Percentiles rank a stretch among this genome's conserved stretches.
Conservation (phyloP, 768 basidiomycete species). For the Hericium rajendrae region DNA sequence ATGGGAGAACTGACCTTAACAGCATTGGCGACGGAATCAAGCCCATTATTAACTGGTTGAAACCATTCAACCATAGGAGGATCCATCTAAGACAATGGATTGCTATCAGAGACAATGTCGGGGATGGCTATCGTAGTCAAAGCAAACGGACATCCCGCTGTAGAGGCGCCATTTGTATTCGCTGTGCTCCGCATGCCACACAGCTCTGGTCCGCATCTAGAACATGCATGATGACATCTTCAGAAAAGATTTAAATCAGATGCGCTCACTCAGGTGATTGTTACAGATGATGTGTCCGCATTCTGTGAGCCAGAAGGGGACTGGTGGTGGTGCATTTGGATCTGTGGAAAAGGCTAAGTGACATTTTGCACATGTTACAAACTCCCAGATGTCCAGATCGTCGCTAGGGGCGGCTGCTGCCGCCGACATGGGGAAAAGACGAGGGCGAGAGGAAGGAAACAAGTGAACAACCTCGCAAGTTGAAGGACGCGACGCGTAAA, state of each 20-base stretch:
- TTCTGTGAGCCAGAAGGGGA: slow-evolving; percentile 85
- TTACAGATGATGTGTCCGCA: slow-evolving; percentile 86
- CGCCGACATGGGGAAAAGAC: slow-evolving; percentile 27
- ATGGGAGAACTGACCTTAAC: slow-evolving; percentile 40
- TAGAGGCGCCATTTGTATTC: slow-evolving; percentile 61
- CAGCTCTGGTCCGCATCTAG: slow-evolving; percentile 69
- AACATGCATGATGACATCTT: not conserved
- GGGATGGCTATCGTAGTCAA: not conserved
- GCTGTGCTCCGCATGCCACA: slow-evolving; percentile 50
- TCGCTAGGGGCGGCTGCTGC: slow-evolving; percentile 7
- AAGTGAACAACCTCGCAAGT: not conserved
- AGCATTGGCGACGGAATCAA: slow-evolving; percentile 59
- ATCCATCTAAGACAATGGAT: slow-evolving; percentile 45
- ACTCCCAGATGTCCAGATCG: slow-evolving; percentile 70
- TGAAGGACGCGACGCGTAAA: not conserved
- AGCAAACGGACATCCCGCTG: slow-evolving; percentile 52
- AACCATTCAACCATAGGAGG: slow-evolving; percentile 81
- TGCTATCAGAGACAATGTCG: not conserved
- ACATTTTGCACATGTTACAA: slow-evolving; percentile 62
- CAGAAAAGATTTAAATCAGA: not conserved
- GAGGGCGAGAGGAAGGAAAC: not conserved
- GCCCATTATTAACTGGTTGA: slow-evolving; percentile 43
- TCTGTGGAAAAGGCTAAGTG: slow-evolving; percentile 50
- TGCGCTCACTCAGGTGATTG: slow-evolving; percentile 61
- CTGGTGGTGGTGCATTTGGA: slow-evolving; percentile 38